A percentile compares a stretch with the other conserved stretches of the same genome.
Evolutionary conservation across 805 yeast species (phyloP).

Genomic region (Jamesozyma jinghongensis): DNA sequence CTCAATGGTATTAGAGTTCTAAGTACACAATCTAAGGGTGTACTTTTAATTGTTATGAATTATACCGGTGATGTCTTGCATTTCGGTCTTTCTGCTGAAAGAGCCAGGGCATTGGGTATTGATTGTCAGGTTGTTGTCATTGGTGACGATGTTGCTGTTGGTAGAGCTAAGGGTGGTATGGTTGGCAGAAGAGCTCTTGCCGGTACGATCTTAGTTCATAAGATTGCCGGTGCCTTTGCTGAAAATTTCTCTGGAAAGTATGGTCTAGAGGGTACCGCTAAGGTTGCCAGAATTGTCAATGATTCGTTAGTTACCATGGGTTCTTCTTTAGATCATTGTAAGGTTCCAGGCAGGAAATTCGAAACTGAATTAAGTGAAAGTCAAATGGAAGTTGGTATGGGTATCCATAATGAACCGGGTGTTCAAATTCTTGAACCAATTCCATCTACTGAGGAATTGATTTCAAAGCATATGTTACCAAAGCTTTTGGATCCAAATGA

Average conservation of each 20-base stretch:
- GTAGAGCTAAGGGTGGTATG: constrained; percentile 77
- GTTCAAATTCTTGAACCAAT: constrained; percentile 44
- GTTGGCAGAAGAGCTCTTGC: constrained; percentile 95
- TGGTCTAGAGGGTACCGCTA: constrained; percentile 44
- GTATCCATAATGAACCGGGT: constrained; percentile 94
- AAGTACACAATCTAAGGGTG: constrained; percentile 39
- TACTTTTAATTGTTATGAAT: constrained; percentile 74
- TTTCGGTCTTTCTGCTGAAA: constrained; percentile 84
- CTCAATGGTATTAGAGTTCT: constrained; percentile 47
- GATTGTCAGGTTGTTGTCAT: constrained; percentile 66
- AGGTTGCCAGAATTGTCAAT: constrained; percentile 52
- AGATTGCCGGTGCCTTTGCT: constrained; percentile 69
- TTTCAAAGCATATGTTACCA: constrained; percentile 47
- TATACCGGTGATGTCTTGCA: constrained; percentile 93
- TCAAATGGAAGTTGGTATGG: constrained; percentile 88
- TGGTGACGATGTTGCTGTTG: constrained; percentile 91
- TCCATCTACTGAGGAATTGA: constrained; percentile 58
- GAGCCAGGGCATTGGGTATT: constrained; percentile 71
- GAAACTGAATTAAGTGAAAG: constrained; percentile 44
- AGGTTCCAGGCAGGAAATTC: constrained; percentile 73
- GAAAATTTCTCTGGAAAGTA: constrained; percentile 33
- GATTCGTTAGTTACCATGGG: constrained; percentile 75
- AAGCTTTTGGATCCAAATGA: constrained; percentile 56
- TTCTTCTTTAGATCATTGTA: constrained; percentile 80
- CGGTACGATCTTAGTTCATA: constrained; percentile 82